Evolutionary conservation across 192 early-diverging fungal species (phyloP).

Genomic region (Helicostylum pulchrum): DNA sequence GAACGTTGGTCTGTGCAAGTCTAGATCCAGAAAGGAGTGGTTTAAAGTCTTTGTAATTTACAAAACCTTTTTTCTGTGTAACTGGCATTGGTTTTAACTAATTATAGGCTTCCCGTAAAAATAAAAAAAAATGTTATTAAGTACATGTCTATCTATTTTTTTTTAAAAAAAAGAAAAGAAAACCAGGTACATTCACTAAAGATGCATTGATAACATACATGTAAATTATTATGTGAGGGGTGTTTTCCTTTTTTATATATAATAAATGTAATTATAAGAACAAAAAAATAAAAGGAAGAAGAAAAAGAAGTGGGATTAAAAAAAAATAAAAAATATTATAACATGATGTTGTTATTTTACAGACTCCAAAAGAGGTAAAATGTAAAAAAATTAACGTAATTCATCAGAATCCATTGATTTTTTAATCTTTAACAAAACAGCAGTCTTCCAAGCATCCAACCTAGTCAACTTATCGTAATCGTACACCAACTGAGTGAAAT

Average conservation of each 20-base stretch:
- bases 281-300: background rate
- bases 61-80: slow-evolving; percentile 5
- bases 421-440: slow-evolving; percentile 84
- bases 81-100: slow-evolving; percentile 1
- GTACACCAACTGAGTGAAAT: slow-evolving; percentile 76
- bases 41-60: background rate
- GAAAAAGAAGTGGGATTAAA: background rate
- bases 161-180: background rate
- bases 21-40: background rate
- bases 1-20: slow-evolving; percentile 1
- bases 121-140: background rate
- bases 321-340: background rate
- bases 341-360: background rate
- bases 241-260: background rate
- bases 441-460: slow-evolving; percentile 97
- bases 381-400: slow-evolving; percentile 14
- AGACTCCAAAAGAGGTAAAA: background rate
- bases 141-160: too few species aligned
- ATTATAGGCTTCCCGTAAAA: slow-evolving; percentile 1
- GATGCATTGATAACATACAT: background rate
- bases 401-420: slow-evolving; percentile 59
- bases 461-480: slow-evolving; percentile 87
- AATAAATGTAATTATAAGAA: background rate
- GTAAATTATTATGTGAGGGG: background rate
- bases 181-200: background rate